Percentiles rank a stretch among this genome's conserved stretches.
Evolutionary conservation across 371 early-diverging fungal species (phyloP).

Genomic region (Saksenaea oblongispora): DNA sequence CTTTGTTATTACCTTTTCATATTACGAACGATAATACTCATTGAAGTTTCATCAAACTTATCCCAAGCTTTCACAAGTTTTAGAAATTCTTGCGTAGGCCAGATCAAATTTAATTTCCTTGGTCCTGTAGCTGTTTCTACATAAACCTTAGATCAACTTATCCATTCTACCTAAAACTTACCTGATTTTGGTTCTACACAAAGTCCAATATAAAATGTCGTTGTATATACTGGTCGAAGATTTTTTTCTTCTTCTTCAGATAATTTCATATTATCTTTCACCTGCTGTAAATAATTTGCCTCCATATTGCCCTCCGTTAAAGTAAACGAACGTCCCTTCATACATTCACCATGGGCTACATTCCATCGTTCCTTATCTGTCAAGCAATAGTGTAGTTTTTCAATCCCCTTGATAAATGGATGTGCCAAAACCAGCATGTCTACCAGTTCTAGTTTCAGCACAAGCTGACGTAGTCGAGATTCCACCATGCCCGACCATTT

Average conservation of each 20-base stretch:
- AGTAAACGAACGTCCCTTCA: slow-evolving; percentile 33
- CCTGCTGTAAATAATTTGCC: slow-evolving; percentile 28
- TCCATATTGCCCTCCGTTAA: slow-evolving; percentile 48
- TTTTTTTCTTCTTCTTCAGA: slow-evolving; percentile 34
- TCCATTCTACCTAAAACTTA: slow-evolving; percentile 11
- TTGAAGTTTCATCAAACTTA: slow-evolving; percentile 64
- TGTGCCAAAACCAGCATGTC: slow-evolving; percentile 83
- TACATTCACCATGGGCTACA: slow-evolving; percentile 63
- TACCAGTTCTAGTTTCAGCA: slow-evolving; percentile 83
- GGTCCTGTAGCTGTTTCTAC: slow-evolving; percentile 10
- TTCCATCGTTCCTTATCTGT: slow-evolving; percentile 66
- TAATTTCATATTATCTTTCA: slow-evolving; percentile 32
- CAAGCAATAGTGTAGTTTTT: slow-evolving; percentile 63
- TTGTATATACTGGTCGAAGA: slow-evolving; percentile 60
- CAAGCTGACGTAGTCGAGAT: slow-evolving; percentile 90
- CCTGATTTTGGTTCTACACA: slow-evolving; percentile 59
- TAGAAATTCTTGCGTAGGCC: slow-evolving; percentile 83
- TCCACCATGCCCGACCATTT: slow-evolving; percentile 92
- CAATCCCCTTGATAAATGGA: slow-evolving; percentile 91
- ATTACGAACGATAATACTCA: slow-evolving; percentile 72
- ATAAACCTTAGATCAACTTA: slow-evolving; percentile 5
- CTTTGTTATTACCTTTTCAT: slow-evolving; percentile 64
- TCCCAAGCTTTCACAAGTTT: slow-evolving; percentile 82
- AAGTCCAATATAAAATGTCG: slow-evolving; percentile 91
- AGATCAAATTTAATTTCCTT: slow-evolving; percentile 68